These are phyloP conservation scores for Drechslerella stenobrocha DNA, from an alignment of 2,329 filamentous ascomycete genomes.

Conservation along the genomic window DNA sequence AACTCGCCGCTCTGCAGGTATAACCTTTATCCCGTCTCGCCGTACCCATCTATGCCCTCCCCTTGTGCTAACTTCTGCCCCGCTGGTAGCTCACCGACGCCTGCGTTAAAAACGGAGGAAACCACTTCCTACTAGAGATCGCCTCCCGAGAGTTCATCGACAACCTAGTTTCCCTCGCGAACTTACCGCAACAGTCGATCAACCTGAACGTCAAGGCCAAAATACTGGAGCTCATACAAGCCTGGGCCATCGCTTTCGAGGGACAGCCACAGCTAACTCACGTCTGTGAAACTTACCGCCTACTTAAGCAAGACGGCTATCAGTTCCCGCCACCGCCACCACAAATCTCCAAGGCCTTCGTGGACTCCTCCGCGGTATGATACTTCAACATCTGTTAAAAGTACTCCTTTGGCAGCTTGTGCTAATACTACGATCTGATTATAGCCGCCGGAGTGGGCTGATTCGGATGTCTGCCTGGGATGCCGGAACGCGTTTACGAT, in stretches of 20 bases:
- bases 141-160: constrained; percentile 98
- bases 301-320: constrained; percentile 80
- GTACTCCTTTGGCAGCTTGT: background rate
- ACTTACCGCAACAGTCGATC: constrained; percentile 72
- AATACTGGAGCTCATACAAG: constrained; percentile 90
- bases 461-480: constrained; percentile 98
- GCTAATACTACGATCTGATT: constrained; percentile 17
- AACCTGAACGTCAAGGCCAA: constrained; percentile 85
- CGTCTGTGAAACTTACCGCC: constrained; percentile 82
- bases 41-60: background rate
- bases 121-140: constrained; percentile 92
- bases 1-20: constrained; percentile 91
- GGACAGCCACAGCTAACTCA: constrained; percentile 80
- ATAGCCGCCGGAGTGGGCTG: constrained; percentile 92
- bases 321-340: constrained; percentile 83
- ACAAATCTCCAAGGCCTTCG: constrained; percentile 86
- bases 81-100: constrained; percentile 81
- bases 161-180: constrained; percentile 86
- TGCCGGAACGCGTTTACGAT: constrained; percentile 95
- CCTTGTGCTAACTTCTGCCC: background rate
- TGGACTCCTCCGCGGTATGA: constrained; percentile 90
- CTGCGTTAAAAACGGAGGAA: constrained; percentile 96
- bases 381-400: constrained; percentile 6
- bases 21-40: constrained; percentile 48
- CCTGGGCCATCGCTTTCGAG: constrained; percentile 88